A percentile compares a stretch with the other conserved stretches of the same genome.
Evolutionary conservation across 176 grass and related monocot species (phyloP).

Genomic region (Phragmites australis): DNA sequence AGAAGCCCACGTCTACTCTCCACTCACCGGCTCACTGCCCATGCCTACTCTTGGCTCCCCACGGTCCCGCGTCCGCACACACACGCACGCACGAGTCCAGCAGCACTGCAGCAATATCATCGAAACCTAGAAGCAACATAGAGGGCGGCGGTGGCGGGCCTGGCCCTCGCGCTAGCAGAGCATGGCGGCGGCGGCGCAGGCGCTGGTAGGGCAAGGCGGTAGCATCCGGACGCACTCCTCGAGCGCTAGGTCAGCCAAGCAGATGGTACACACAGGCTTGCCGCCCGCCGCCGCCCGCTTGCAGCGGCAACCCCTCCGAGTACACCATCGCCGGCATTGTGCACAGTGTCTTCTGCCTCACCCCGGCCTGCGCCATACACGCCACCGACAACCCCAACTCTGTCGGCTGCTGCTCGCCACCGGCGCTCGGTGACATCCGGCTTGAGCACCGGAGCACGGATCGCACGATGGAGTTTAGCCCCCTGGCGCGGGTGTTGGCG

Average conservation of each 20-base stretch:
- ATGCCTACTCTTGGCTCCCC: too few species aligned
- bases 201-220: too few species aligned
- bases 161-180: too few species aligned
- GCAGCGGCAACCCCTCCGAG: constrained; percentile 42
- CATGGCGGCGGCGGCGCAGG: too few species aligned
- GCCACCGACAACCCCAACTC: constrained; percentile 27
- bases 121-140: too few species aligned
- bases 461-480: constrained; percentile 81
- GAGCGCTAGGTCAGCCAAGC: constrained; percentile 54
- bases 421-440: constrained; percentile 29
- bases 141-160: too few species aligned
- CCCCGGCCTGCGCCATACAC: constrained; percentile 53
- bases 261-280: constrained; percentile 60
- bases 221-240: constrained; percentile 67
- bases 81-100: too few species aligned
- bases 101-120: too few species aligned
- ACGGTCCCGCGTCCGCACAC: too few species aligned
- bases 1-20: too few species aligned
- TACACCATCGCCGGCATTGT: constrained; percentile 71
- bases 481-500: too few species aligned
- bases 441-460: constrained; percentile 67
- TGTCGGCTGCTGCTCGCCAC: background rate
- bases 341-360: constrained; percentile 57
- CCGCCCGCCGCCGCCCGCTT: background rate
- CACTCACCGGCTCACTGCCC: too few species aligned